A percentile compares a stretch with the other conserved stretches of the same genome.
phyloP scores from a whole-genome alignment of 2,329 filamentous ascomycete species.

The Clonostachys sp. region DNA sequence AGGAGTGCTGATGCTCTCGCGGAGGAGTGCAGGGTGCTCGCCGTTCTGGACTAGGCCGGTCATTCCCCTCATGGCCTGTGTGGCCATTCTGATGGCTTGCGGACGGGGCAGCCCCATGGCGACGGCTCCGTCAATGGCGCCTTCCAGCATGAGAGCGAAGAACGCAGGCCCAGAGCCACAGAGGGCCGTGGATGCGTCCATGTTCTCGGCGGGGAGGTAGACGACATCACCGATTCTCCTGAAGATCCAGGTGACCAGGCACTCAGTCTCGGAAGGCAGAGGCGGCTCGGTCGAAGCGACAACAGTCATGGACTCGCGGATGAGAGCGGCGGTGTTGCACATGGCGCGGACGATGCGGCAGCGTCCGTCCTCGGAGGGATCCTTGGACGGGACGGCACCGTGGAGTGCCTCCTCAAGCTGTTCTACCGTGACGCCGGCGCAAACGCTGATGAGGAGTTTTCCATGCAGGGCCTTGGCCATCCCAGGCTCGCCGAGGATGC shows the following conservation, averaged over 20 bases:
- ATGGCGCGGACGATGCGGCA: constrained; percentile 73
- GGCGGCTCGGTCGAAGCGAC: constrained; percentile 61
- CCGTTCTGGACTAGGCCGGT: constrained; percentile 64
- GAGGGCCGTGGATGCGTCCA: constrained; percentile 71
- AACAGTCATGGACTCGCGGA: constrained; percentile 79
- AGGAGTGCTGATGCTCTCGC: constrained; percentile 73
- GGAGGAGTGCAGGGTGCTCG: constrained; percentile 70
- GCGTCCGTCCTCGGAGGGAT: constrained; percentile 37
- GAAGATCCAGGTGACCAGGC: constrained; percentile 73
- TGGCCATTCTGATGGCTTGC: constrained; percentile 73
- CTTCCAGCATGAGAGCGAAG: constrained; percentile 71
- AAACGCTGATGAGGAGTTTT: constrained; percentile 79
- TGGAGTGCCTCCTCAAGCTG: constrained; percentile 66
- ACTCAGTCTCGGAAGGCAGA: constrained; percentile 44
- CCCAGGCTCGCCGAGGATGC: constrained; percentile 62
- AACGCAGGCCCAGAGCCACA: constrained; percentile 74
- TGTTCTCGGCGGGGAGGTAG: constrained; percentile 59
- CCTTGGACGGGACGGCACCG: constrained; percentile 41
- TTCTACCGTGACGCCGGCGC: constrained; percentile 68
- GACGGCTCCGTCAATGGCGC: constrained; percentile 71
- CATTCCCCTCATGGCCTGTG: constrained; percentile 73
- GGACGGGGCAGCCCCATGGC: constrained; percentile 72
- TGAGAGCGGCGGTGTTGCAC: constrained; percentile 78
- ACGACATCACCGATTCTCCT: constrained; percentile 67
- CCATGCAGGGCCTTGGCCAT: constrained; percentile 70